Evolutionary conservation across 129 eudicot species (phyloP).

Genomic region (Flaveria brownii): DNA sequence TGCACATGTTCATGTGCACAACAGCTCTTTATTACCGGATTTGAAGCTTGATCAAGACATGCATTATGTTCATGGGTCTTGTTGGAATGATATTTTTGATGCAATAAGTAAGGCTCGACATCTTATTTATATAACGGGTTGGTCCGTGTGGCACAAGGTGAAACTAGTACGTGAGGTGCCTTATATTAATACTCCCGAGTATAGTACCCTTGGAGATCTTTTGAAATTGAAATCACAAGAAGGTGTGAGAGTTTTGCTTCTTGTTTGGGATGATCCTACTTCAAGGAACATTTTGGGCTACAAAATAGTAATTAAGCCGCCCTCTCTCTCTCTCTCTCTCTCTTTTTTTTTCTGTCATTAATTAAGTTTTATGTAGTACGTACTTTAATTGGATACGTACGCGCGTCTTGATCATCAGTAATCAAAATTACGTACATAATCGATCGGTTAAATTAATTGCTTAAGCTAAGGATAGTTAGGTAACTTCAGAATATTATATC

Average conservation of each 20-base stretch:
- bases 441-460: background rate
- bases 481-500: background rate
- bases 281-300: constrained; percentile 94
- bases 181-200: constrained; percentile 29
- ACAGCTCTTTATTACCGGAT: constrained; percentile 61
- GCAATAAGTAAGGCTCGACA: constrained; percentile 87
- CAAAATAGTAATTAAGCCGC: constrained; percentile 77
- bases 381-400: too few relatives aligned
- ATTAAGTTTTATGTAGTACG: background rate
- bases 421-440: background rate
- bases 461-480: constrained; percentile 8
- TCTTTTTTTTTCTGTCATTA: background rate
- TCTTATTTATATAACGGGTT: constrained; percentile 86
- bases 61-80: constrained; percentile 83
- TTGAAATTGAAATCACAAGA: constrained; percentile 89
- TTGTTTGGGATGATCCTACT: constrained; percentile 99
- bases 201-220: constrained; percentile 83
- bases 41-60: constrained; percentile 63
- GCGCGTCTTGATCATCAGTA: too few relatives aligned
- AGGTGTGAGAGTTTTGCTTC: constrained; percentile 96
- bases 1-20: constrained; percentile 86
- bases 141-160: constrained; percentile 98
- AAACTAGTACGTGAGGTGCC: constrained; percentile 61
- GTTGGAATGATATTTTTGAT: constrained; percentile 90
- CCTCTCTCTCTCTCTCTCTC: too few relatives aligned